phyloP scores from a whole-genome alignment of 495 filamentous ascomycete species.

The Eremomyces bilateralis region DNA sequence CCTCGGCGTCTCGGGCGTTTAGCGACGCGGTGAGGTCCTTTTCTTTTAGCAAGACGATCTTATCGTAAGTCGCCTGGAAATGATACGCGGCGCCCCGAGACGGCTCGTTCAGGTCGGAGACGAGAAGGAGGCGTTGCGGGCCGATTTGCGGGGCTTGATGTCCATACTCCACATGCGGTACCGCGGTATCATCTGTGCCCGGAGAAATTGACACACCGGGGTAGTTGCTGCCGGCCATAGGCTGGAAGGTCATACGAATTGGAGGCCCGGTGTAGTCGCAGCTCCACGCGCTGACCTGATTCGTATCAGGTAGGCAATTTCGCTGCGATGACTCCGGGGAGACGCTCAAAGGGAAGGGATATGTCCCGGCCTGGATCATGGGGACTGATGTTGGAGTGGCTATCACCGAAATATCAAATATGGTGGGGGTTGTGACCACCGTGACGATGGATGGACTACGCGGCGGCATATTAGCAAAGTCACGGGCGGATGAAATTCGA shows the following conservation, averaged over 20 bases:
- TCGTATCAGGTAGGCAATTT: constrained; percentile 40
- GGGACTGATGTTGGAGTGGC: constrained; percentile 35
- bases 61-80: constrained; percentile 51
- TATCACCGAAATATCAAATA: constrained; percentile 43
- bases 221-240: background rate
- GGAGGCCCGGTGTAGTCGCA: constrained; percentile 26
- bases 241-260: constrained; percentile 7
- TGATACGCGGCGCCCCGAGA: constrained; percentile 53
- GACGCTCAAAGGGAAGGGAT: constrained; percentile 31
- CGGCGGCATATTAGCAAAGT: no score
- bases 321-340: constrained; percentile 31
- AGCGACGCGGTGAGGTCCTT: constrained; percentile 19
- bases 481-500: no score
- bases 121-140: constrained; percentile 31
- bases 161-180: constrained; percentile 30
- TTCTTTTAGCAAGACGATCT: constrained; percentile 54
- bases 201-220: constrained; percentile 4
- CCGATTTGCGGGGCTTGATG: constrained; percentile 43
- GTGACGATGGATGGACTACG: constrained; percentile 20
- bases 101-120: constrained; percentile 39
- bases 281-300: constrained; percentile 44
- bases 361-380: constrained; percentile 42
- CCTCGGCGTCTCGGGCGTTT: background rate
- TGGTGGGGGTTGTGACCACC: constrained; percentile 31
- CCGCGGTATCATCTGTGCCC: constrained; percentile 1